Evolutionary conservation across 2,329 filamentous ascomycete species (phyloP), one percentile per base, ranked within the genome.

Genomic region (Albophoma yamanashiensis): DNA sequence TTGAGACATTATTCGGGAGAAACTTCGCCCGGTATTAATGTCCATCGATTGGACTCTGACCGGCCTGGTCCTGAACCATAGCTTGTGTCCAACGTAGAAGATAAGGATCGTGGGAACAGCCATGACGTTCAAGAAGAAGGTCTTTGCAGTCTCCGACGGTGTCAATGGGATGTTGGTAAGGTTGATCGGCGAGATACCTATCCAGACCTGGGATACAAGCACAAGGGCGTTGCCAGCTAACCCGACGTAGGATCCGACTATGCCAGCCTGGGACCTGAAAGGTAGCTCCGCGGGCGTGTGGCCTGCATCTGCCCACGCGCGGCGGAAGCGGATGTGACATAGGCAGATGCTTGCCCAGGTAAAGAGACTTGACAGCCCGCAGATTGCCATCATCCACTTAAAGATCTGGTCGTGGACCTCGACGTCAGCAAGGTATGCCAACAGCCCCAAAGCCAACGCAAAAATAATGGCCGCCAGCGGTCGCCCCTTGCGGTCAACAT

Each of bases 311-410:
- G 78, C 79, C 91, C 91, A 96, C 22, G 87, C 90, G 31, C 77
- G 76, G 63, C 92, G 90, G 82, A 97, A 97, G 59, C 92, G 90
- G 69, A 97, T 95, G 74, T 97, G 92, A 27, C 88, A 84, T 17
- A 95, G 76, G 73, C 91, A 96, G 71, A 96, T 93, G 64, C 89
- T 89, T 59, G 81, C 84, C 89, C 89, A 92, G 5, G 88, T 92
- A 76, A 92, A 89, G 70, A 91, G 82, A 52, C 83, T 87, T 9
- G 86, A 88, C 27, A 92, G 80, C 52, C 86, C 89, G 1, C 87
- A 89, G 55, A 91, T 80, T 61, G 89, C 83, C 47, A 89, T 79
- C 73, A 96, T 84, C 92, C 92, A 96, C 67, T 84, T 81, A 64
- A 96, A 89, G 6, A 90, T 85, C 36, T 79, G 74, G 20, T 76